Evolutionary conservation across 2,329 filamentous ascomycete genomes (phyloP).

Genomic region (Plenodomus lindquistii): DNA sequence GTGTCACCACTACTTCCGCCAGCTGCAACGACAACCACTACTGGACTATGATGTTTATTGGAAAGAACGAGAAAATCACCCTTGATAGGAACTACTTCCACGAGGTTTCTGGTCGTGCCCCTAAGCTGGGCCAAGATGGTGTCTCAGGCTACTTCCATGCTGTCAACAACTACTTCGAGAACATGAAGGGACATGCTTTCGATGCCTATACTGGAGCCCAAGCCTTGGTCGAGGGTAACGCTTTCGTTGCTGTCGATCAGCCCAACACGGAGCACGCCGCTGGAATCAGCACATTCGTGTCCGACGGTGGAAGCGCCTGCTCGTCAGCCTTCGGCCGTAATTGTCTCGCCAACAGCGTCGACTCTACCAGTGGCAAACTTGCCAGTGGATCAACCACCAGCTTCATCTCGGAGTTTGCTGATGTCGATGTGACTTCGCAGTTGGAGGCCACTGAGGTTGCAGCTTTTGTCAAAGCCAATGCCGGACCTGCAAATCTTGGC

Average conservation of each 20-base stretch:
- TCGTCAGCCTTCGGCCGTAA: slow-evolving; percentile 19
- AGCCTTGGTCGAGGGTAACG: slow-evolving; percentile 51
- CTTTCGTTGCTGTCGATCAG: slow-evolving; percentile 48
- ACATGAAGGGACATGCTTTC: slow-evolving; percentile 49
- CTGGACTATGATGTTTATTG: slow-evolving; percentile 51
- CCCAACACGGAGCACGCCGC: slow-evolving; percentile 42
- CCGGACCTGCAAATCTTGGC: slow-evolving; percentile 21
- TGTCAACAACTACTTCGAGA: slow-evolving; percentile 44
- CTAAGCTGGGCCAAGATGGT: slow-evolving; percentile 47
- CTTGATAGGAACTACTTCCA: slow-evolving; percentile 52
- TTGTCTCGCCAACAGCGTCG: slow-evolving; percentile 24
- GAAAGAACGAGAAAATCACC: slow-evolving; percentile 48
- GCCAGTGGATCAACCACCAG: slow-evolving; percentile 9
- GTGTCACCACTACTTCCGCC: slow-evolving; percentile 48
- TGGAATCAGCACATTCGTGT: slow-evolving; percentile 29
- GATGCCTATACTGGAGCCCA: slow-evolving; percentile 38
- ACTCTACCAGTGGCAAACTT: slow-evolving; percentile 23
- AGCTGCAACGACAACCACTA: slow-evolving; percentile 54
- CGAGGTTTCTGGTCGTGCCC: slow-evolving; percentile 50
- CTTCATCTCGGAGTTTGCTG: slow-evolving; percentile 18
- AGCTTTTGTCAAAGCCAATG: slow-evolving; percentile 25
- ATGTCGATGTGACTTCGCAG: slow-evolving; percentile 13
- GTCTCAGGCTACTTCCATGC: slow-evolving; percentile 24
- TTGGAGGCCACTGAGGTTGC: slow-evolving; percentile 21
- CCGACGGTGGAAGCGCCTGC: slow-evolving; percentile 30